Base-by-base conservation (phyloP, 768 basidiomycete species). In the Hemileccinum impolitum region DNA sequence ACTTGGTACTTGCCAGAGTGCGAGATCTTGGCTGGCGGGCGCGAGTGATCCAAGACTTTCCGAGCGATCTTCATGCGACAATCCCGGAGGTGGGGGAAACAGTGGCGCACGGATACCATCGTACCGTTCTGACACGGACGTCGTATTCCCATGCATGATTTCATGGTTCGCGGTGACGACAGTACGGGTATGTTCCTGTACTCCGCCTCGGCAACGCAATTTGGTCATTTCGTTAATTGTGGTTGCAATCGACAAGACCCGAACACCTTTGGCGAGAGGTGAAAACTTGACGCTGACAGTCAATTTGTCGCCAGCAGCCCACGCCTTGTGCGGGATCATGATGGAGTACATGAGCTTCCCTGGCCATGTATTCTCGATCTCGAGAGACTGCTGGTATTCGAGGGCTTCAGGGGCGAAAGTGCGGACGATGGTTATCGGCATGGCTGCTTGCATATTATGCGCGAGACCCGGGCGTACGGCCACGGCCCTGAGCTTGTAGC, bases 291-390 rank as follows among this genome's bases (percentile, higher is more conserved):
- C 78, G 12, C 86, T 71, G 0, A 90, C 85, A 0, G 87, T 85
- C 48, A 96, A 71, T 10, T 76, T 78, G 67, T 97, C 94, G 6
- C 94, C 94, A 0, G 85, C 88, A 0, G 93, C 90, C 84, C 89
- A 97, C 0, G 94, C 95, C 63, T 94, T 95, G 76, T 95, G 93
- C 0, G 94, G 94, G 28, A 98, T 69, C 72, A 93, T 88, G 62
- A 92, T 81, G 6, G 87, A 85, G 67, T 95, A 97, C 94, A 94
- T 95, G 69, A 96, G 73, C 72, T 97, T 98, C 18, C 87, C 87
- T 0, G 95, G 94, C 95, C 95, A 98, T 14, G 93, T 94, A 66
- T 94, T 96, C 68, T 96, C 90, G 56, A 91, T 85, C 66, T 98
- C 95, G 50, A 96, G 78, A 2, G 92, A 92, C 64, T 97, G 94